Percentiles rank a stretch among this genome's conserved stretches.
These are phyloP conservation scores for Cyberlindnera bimundalis DNA, from an alignment of 805 yeast genomes.

Conservation along the genomic window DNA sequence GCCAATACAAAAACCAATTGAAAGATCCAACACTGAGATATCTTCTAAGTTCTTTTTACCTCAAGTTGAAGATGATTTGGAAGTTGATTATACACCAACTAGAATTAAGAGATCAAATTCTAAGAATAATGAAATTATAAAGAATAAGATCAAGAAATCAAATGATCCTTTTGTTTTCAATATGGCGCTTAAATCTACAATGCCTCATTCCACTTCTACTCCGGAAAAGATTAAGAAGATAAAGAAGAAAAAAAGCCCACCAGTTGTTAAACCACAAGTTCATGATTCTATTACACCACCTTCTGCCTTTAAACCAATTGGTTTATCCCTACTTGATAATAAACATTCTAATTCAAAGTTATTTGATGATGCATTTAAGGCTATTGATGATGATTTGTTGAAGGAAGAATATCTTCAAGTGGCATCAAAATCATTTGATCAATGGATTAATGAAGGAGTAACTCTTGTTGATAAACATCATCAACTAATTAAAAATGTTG, in stretches of 20 bases:
- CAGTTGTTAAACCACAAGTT: too few relatives aligned
- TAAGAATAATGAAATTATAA: slow-evolving; percentile 2
- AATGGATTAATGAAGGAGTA: slow-evolving; percentile 39
- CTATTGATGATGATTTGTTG: slow-evolving; percentile 21
- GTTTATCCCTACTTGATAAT: slow-evolving; percentile 10
- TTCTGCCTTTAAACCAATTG: slow-evolving; percentile 10
- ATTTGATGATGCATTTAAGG: slow-evolving; percentile 19
- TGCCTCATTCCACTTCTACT: slow-evolving; percentile 6
- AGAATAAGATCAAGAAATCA: slow-evolving; percentile 6
- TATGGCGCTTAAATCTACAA: not conserved
- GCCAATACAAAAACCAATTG: slow-evolving; percentile 8
- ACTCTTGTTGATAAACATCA: slow-evolving; percentile 33
- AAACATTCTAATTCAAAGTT: slow-evolving; percentile 2
- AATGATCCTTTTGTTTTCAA: not conserved
- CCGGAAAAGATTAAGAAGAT: slow-evolving; percentile 5
- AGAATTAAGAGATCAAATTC: slow-evolving; percentile 6
- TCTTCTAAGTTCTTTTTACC: slow-evolving; percentile 24
- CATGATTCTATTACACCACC: slow-evolving; percentile 18
- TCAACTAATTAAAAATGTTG: slow-evolving; percentile 32
- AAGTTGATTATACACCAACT: slow-evolving; percentile 18
- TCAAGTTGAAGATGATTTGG: slow-evolving; percentile 7
- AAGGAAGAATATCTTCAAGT: slow-evolving; percentile 27
- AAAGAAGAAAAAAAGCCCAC: too few relatives aligned
- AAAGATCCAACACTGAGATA: slow-evolving; percentile 13
- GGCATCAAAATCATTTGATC: slow-evolving; percentile 26